Conservation (phyloP, 495 filamentous ascomycete species). For the Parachaetomium inaequale region DNA sequence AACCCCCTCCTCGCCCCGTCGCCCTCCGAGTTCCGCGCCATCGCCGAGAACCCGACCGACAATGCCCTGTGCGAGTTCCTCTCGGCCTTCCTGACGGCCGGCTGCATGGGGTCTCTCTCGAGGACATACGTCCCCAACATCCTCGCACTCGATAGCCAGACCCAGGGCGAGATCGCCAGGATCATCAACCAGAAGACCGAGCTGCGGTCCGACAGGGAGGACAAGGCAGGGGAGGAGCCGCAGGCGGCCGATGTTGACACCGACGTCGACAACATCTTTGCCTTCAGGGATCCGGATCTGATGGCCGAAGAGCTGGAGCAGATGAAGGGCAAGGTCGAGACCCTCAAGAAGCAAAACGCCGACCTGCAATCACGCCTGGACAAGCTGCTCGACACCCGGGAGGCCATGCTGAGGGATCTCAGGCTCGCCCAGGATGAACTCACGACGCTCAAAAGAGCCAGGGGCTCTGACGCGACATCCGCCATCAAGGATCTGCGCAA, state of each 20-base stretch:
- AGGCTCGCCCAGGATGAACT: constrained; percentile 31
- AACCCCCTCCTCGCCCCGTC: constrained; percentile 33
- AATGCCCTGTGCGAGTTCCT: constrained; percentile 54
- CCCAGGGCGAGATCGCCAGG: constrained; percentile 35
- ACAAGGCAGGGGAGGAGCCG: constrained; percentile 20
- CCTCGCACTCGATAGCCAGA: constrained; percentile 31
- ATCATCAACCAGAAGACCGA: constrained; percentile 33
- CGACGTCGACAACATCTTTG: constrained; percentile 19
- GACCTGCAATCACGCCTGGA: constrained; percentile 34
- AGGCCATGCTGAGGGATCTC: constrained; percentile 30
- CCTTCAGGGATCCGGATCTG: constrained; percentile 31
- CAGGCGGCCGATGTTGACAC: constrained; percentile 11
- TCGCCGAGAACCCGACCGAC: constrained; percentile 36
- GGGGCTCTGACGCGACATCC: constrained; percentile 27
- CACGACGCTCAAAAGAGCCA: constrained; percentile 27
- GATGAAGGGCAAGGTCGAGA: constrained; percentile 29
- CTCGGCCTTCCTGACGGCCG: constrained; percentile 59
- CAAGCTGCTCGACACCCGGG: constrained; percentile 33
- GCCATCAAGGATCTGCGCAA: constrained; percentile 39
- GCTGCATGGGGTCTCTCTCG: constrained; percentile 55
- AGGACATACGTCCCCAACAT: constrained; percentile 51
- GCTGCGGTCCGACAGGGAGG: constrained; percentile 30
- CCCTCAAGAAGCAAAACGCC: constrained; percentile 33
- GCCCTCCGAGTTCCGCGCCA: constrained; percentile 38
- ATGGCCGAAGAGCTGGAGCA: constrained; percentile 35